Percentiles rank a stretch among this genome's conserved stretches.
phyloP scores from a whole-genome alignment of 169 alveolate genomes.

The Plasmodium gonderi region DNA sequence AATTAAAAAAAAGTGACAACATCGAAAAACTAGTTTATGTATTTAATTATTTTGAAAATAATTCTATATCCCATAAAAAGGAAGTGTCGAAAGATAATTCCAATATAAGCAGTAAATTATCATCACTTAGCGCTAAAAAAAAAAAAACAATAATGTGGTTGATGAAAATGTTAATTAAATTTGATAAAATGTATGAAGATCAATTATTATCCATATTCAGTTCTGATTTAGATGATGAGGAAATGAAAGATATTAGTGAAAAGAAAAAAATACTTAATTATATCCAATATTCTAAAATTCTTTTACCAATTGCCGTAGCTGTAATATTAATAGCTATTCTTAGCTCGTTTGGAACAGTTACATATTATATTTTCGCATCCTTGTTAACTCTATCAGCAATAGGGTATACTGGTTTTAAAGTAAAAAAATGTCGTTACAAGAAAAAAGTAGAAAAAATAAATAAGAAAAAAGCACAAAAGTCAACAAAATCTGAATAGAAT shows the following conservation, averaged over 20 bases:
- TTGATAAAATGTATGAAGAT: not conserved
- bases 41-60: not conserved
- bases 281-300: not conserved
- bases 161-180: not conserved
- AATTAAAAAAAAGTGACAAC: not conserved
- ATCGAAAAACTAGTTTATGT: slow-evolving; percentile 11
- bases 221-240: not conserved
- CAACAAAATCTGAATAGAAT: not conserved
- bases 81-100: not conserved
- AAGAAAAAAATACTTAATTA: not conserved
- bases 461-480: not conserved
- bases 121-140: not conserved
- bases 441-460: not conserved
- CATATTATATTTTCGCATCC: not conserved
- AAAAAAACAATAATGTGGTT: not conserved
- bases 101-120: not conserved
- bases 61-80: not conserved
- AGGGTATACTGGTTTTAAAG: not conserved
- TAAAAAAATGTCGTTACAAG: not conserved
- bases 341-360: not conserved
- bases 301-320: not conserved
- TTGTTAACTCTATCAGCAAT: not conserved
- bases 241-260: not conserved
- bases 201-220: not conserved
- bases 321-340: not conserved